Percentiles rank a stretch among this genome's conserved stretches.
These are phyloP conservation scores for Fusarium subtropicale DNA, from an alignment of 2,329 filamentous ascomycete genomes.

Conservation along the genomic window DNA sequence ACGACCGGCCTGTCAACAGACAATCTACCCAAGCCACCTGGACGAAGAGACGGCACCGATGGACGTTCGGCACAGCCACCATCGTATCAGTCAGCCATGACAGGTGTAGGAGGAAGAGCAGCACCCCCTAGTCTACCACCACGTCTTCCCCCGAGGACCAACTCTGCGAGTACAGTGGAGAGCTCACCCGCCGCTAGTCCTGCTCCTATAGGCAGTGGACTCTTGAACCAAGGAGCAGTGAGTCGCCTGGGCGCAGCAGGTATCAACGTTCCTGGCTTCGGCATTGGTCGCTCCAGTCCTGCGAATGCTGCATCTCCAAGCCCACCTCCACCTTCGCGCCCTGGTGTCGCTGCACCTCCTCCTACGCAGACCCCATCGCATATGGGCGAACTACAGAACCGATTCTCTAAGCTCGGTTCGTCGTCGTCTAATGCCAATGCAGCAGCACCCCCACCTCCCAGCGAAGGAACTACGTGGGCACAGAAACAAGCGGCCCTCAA, in stretches of 20 bases:
- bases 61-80: constrained; percentile 50
- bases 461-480: constrained; percentile 70
- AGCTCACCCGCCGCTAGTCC: constrained; percentile 38
- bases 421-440: constrained; percentile 35
- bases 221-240: constrained; percentile 68
- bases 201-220: constrained; percentile 42
- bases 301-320: constrained; percentile 46
- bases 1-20: constrained; percentile 77
- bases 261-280: constrained; percentile 80
- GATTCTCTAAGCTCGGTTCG: constrained; percentile 68
- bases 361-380: constrained; percentile 53
- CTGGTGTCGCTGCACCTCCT: constrained; percentile 38
- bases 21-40: constrained; percentile 77
- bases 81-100: constrained; percentile 48
- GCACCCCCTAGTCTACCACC: constrained; percentile 74
- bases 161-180: constrained; percentile 50
- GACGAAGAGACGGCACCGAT: constrained; percentile 59
- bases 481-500: constrained; percentile 73
- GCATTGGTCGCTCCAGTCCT: constrained; percentile 67
- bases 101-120: constrained; percentile 40
- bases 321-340: constrained; percentile 45
- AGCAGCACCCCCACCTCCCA: constrained; percentile 48
- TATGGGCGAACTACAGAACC: constrained; percentile 74
- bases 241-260: constrained; percentile 77
- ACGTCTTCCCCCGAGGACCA: constrained; percentile 66